Evolutionary conservation across 2,329 filamentous ascomycete species (phyloP), one percentile per base, ranked within the genome.

Genomic region (Zymoseptoria passerinii): DNA sequence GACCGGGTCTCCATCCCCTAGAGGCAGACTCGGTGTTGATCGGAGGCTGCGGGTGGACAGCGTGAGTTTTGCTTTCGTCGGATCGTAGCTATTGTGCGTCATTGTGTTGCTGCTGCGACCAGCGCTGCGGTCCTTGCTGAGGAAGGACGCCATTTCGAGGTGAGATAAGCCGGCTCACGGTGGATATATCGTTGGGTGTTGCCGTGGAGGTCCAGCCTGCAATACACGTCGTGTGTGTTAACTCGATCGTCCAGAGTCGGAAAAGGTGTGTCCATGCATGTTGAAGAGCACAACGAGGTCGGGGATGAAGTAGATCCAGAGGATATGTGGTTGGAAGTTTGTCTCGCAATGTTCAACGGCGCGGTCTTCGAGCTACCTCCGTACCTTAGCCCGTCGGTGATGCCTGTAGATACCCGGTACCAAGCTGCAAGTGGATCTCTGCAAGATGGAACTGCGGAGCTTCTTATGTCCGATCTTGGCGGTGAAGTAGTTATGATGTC

Each of bases 51-150:
- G 57, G 13, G 58, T 61, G 2, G 60, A 59, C 49, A 63, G 55
- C 13, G 56, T 59, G 54, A 61, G 56, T 40, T 63, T 58, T 44
- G 61, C 53, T 44, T 54, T 55, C 18, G 19, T 48, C n/a, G 44
- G 48, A 49, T 40, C 51, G 27, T 55, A 55, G 58, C 48, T 55
- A 35, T 54, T 58, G 55, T 50, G 40, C 23, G 56, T 53, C 20
- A 56, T 55, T 35, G 49, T 60, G 10, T 44, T 44, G 53, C 59
- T 63, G 63, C 58, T 62, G 63, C 61, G 64, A 50, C 58, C 63
- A 57, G 64, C 60, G 57, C 58, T 63, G 58, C 56, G 55, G 35
- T 56, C 35, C 35, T 44, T 44, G 7, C 16, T 44, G 13, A n/a
- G 35, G 4, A 44, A 44, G 35, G 35, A 44, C 35, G 35, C 35